phyloP scores from a whole-genome alignment of 1,139 yeast species.

The Sugiyamaella japonica region DNA sequence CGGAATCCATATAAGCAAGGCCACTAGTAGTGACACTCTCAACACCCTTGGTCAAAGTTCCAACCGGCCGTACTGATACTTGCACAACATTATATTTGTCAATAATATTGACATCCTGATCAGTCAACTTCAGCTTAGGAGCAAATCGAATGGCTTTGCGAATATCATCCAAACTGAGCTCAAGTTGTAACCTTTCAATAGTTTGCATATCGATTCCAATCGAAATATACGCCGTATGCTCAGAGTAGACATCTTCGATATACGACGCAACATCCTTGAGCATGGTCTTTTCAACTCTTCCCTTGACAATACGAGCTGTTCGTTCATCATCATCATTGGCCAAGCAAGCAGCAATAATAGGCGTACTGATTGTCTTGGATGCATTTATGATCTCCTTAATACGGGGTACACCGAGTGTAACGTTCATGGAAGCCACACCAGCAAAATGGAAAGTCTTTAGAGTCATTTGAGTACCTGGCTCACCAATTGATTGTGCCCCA shows the following conservation, averaged over 20 bases:
- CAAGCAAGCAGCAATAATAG: slow-evolving; percentile 90
- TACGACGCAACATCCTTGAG: slow-evolving; percentile 82
- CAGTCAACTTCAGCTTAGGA: slow-evolving; percentile 81
- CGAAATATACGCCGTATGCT: slow-evolving; percentile 73
- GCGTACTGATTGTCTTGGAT: slow-evolving; percentile 91
- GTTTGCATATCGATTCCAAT: slow-evolving; percentile 81
- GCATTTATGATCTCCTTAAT: slow-evolving; percentile 98
- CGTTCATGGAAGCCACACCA: slow-evolving; percentile 99
- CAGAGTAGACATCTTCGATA: slow-evolving; percentile 91
- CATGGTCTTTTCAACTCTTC: slow-evolving; percentile 91
- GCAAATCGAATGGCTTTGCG: slow-evolving; percentile 80
- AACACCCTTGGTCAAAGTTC: slow-evolving; percentile 40
- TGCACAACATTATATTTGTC: slow-evolving; percentile 65
- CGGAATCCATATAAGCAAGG: slow-evolving; percentile 50
- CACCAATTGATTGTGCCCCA: slow-evolving; percentile 99
- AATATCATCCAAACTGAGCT: slow-evolving; percentile 80
- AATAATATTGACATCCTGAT: slow-evolving; percentile 67
- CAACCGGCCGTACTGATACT: slow-evolving; percentile 68
- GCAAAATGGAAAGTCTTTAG: slow-evolving; percentile 99
- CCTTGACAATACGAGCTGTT: slow-evolving; percentile 98
- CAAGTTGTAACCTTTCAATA: slow-evolving; percentile 86
- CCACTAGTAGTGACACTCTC: slow-evolving; percentile 30
- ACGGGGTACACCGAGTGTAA: slow-evolving; percentile 98
- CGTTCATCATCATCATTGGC: slow-evolving; percentile 94
- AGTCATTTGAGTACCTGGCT: slow-evolving; percentile 99